These are phyloP conservation scores for Botrytis galanthina DNA, from an alignment of 2,329 filamentous ascomycete genomes.

Conservation along the genomic window DNA sequence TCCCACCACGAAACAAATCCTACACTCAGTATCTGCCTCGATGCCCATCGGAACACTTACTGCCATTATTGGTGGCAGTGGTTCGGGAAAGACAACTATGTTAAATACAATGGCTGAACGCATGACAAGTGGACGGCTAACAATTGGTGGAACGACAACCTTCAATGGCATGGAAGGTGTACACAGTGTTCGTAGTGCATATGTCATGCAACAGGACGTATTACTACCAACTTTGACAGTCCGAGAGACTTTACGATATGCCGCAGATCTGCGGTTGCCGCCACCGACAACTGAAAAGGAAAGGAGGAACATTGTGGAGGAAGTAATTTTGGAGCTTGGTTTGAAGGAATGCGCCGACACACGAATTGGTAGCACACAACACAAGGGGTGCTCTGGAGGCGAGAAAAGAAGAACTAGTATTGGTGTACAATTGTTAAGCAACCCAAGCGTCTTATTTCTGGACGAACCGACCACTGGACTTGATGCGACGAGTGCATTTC, in stretches of 20 bases:
- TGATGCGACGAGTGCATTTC: conserved; percentile 74
- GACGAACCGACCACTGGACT: conserved; percentile 79
- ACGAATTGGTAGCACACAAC: conserved; percentile 65
- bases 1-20: conserved; percentile 49
- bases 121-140: conserved; percentile 53
- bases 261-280: conserved; percentile 68
- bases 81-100: conserved; percentile 70
- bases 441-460: conserved; percentile 73
- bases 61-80: conserved; percentile 72
- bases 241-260: conserved; percentile 70
- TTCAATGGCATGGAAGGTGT: conserved; percentile 61
- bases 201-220: conserved; percentile 76
- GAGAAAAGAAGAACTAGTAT: conserved; percentile 76
- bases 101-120: conserved; percentile 71
- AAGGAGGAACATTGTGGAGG: conserved; percentile 64
- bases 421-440: conserved; percentile 74
- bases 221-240: conserved; percentile 72
- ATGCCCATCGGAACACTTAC: conserved; percentile 66
- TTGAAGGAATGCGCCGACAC: conserved; percentile 77
- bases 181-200: conserved; percentile 58
- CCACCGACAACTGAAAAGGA: conserved; percentile 58
- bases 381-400: conserved; percentile 75
- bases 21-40: conserved; percentile 62
- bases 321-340: conserved; percentile 72
- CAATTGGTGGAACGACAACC: conserved; percentile 52